Evolutionary conservation across 305 asterid species (phyloP).

Genomic region (Withania somnifera): DNA sequence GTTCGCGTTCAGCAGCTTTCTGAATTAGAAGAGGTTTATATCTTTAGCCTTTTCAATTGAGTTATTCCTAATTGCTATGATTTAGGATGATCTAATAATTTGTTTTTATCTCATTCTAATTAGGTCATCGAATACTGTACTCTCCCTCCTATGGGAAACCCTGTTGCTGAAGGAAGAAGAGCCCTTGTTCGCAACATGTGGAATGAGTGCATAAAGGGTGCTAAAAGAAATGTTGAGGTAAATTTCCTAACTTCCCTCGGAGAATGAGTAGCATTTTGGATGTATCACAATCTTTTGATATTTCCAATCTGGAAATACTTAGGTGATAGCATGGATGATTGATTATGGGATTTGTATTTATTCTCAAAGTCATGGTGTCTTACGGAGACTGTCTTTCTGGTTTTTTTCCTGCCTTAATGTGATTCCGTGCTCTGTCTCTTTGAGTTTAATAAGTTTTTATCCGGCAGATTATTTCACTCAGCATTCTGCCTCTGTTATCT

Average conservation of each 20-base stretch:
- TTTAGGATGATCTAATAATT: conserved; percentile 10
- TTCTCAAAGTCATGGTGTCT: neutral
- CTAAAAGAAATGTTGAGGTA: conserved; percentile 98
- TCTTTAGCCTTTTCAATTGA: neutral
- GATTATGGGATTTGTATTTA: neutral
- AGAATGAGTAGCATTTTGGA: neutral
- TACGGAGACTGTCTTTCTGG: neutral
- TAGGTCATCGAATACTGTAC: conserved; percentile 94
- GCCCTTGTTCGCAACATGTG: conserved; percentile 92
- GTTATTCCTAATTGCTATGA: neutral
- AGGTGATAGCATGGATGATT: neutral
- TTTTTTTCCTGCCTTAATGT: neutral
- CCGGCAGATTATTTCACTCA: neutral
- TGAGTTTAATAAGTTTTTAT: neutral
- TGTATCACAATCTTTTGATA: neutral
- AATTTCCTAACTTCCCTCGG: conserved; percentile 9
- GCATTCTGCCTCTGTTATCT: neutral
- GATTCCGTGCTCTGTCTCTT: neutral
- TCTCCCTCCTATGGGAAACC: conserved; percentile 80
- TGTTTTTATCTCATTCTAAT: conserved; percentile 17
- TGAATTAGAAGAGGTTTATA: conserved; percentile 88
- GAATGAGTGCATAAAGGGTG: conserved; percentile 94
- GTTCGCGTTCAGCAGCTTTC: conserved; percentile 97
- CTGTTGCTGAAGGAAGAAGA: conserved; percentile 86
- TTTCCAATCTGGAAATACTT: neutral